Evolutionary conservation across 2,329 filamentous ascomycete genomes (phyloP).

Genomic region (Colletotrichum siamense): DNA sequence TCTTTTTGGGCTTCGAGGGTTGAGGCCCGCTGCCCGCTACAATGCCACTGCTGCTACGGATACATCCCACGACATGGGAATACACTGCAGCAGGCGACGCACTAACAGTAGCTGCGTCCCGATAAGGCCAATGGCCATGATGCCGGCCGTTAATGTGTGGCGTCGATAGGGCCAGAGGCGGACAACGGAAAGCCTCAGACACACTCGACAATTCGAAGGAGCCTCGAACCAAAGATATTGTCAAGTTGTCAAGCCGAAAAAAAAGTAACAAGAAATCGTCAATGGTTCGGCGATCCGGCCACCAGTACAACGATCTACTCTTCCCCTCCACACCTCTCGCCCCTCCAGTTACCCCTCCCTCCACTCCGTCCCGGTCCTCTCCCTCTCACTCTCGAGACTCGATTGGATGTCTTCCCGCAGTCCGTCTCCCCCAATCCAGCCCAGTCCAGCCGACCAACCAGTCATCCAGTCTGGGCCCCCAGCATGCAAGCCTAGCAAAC

Average conservation of each 20-base stretch:
- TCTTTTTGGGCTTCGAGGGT: neutral
- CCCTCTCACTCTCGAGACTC: neutral
- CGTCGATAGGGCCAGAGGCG: neutral
- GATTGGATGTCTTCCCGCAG: neutral
- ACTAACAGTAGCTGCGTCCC: neutral
- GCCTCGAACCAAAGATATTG: neutral
- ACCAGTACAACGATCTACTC: neutral
- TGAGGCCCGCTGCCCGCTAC: neutral
- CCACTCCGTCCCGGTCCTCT: neutral
- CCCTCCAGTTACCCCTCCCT: conserved; percentile 4
- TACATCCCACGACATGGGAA: neutral
- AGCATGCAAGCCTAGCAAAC: neutral
- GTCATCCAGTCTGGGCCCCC: neutral
- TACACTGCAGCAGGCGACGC: neutral
- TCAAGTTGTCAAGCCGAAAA: neutral
- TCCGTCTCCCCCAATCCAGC: neutral
- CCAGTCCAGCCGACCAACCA: conserved; percentile 15
- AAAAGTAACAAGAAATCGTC: neutral
- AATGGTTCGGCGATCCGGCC: conserved; percentile 5
- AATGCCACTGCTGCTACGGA: neutral
- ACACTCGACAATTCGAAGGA: neutral
- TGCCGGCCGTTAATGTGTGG: neutral
- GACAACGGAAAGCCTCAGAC: neutral
- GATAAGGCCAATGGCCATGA: neutral
- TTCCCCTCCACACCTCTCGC: neutral